phyloP scores from a whole-genome alignment of 257 asterid genomes.

The Ophiorrhiza pumila region DNA sequence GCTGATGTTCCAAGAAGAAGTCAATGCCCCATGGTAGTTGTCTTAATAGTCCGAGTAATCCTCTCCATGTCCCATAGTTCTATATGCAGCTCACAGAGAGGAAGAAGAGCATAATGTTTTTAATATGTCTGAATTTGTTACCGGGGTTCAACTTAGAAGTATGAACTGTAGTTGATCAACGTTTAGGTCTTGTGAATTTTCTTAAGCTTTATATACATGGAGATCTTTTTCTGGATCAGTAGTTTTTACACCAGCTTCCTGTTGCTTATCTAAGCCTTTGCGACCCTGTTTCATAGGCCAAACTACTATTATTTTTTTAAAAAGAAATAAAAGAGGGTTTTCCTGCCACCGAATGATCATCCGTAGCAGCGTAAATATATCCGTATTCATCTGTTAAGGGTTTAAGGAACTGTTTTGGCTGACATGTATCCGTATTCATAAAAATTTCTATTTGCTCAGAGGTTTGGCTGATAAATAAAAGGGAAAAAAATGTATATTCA shows the following conservation, averaged over 20 bases:
- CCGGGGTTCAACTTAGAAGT: not conserved
- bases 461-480: not conserved
- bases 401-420: too few species aligned
- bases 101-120: not conserved
- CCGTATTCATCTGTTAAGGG: too few species aligned
- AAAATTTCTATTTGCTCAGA: too few species aligned
- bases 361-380: too few species aligned
- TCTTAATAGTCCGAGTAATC: not conserved
- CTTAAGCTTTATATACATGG: slow-evolving; percentile 1
- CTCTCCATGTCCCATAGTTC: not conserved
- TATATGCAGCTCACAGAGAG: not conserved
- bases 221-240: not conserved
- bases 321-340: too few species aligned
- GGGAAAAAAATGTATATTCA: not conserved
- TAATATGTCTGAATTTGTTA: not conserved
- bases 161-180: not conserved
- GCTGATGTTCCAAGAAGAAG: slow-evolving; percentile 33
- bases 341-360: too few species aligned
- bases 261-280: too few species aligned
- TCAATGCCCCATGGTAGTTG: slow-evolving; percentile 31
- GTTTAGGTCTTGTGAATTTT: not conserved
- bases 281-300: too few species aligned
- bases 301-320: too few species aligned
- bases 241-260: not conserved
- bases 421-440: too few species aligned